Conservation (phyloP, 139 green algal species). For the Gonium pectorale region DNA sequence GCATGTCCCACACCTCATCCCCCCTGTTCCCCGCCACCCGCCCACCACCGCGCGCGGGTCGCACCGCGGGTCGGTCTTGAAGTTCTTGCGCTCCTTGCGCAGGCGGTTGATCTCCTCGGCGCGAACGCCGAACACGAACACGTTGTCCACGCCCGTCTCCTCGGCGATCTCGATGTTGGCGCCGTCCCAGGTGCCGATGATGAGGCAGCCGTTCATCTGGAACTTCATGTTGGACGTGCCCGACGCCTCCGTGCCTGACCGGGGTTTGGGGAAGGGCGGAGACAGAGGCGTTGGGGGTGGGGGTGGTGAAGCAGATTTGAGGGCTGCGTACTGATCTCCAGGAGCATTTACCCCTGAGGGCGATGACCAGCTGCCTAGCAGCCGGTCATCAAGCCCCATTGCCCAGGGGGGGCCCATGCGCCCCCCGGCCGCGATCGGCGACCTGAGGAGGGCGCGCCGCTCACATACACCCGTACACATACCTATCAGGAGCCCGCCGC, state of each 20-base stretch:
- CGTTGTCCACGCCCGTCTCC: constrained; percentile 74
- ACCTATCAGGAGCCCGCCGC: too few species aligned
- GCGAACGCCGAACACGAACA: constrained; percentile 91
- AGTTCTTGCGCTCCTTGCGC: constrained; percentile 88
- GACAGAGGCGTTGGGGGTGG: background rate
- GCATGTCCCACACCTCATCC: too few species aligned
- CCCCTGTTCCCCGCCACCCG: too few species aligned
- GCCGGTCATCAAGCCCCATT: background rate
- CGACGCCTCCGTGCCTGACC: constrained; percentile 91
- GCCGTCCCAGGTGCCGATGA: constrained; percentile 82
- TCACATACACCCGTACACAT: too few species aligned
- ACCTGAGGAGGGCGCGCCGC: too few species aligned
- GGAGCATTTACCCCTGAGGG: too few species aligned
- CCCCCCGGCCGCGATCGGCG: too few species aligned
- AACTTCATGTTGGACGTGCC: constrained; percentile 99
- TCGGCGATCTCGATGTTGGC: constrained; percentile 99
- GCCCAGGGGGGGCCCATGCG: too few species aligned
- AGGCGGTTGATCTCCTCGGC: constrained; percentile 75
- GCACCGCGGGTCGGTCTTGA: constrained; percentile 80
- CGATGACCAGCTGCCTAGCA: too few species aligned
- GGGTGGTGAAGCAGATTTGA: too few species aligned
- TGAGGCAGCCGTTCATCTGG: constrained; percentile 95
- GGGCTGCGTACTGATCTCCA: too few species aligned
- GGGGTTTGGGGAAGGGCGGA: background rate
- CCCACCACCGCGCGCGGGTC: too few species aligned